Evolutionary conservation across 805 yeast genomes (phyloP).

Genomic region (Metschnikowia gruessii): DNA sequence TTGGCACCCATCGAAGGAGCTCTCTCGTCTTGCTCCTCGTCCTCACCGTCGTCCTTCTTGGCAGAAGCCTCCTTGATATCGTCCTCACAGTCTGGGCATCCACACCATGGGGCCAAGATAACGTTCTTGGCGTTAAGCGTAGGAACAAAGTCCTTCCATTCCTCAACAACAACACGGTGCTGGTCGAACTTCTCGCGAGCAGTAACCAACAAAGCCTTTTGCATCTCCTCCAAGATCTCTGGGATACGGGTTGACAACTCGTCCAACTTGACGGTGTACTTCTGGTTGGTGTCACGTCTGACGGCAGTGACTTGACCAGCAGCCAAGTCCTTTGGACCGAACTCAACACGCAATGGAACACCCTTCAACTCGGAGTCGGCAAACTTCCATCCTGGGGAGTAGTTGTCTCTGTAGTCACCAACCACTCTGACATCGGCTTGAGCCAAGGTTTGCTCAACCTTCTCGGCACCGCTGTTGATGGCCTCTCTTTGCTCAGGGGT

Average conservation of each 20-base stretch:
- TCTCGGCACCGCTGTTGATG: constrained; percentile 67
- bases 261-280: constrained; percentile 61
- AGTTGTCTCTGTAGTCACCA: constrained; percentile 89
- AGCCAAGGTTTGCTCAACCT: constrained; percentile 60
- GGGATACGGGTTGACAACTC: constrained; percentile 68
- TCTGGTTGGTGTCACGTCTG: constrained; percentile 86
- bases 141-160: constrained; percentile 92
- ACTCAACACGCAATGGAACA: constrained; percentile 87
- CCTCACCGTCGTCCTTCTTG: constrained; percentile 76
- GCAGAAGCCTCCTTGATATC: constrained; percentile 90
- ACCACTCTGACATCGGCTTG: constrained; percentile 67
- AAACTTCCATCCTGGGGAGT: constrained; percentile 98
- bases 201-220: constrained; percentile 61
- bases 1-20: constrained; percentile 99
- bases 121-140: constrained; percentile 88
- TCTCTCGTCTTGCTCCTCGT: constrained; percentile 84
- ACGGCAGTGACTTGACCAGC: constrained; percentile 80
- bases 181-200: constrained; percentile 83
- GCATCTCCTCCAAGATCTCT: constrained; percentile 78
- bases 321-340: constrained; percentile 94
- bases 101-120: constrained; percentile 97
- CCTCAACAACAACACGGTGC: constrained; percentile 77
- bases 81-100: constrained; percentile 90
- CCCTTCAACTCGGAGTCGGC: constrained; percentile 97
- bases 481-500: constrained; percentile 68